These are phyloP conservation scores for Teratosphaeria nubilosa DNA, from an alignment of 2,329 filamentous ascomycete species.

Conservation along the genomic window DNA sequence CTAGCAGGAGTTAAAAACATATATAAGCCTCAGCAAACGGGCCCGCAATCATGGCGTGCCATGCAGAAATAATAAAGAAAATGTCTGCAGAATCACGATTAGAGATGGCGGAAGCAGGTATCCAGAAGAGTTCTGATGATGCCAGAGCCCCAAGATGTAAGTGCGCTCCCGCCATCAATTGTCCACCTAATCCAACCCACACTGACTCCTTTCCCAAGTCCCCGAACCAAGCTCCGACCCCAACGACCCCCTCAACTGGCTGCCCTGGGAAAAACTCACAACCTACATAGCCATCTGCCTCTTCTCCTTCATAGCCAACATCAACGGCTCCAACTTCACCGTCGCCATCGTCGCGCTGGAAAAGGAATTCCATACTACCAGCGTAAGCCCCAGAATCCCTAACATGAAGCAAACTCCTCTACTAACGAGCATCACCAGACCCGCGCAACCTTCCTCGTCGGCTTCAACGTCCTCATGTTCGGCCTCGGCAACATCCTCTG, in stretches of 20 bases:
- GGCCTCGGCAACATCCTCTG: slow-evolving; percentile 24
- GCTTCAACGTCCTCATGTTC: slow-evolving; percentile 22
- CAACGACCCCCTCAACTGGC: slow-evolving; percentile 16
- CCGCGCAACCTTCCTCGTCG: slow-evolving; percentile 16
- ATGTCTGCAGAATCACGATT: background rate
- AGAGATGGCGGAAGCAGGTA: background rate
- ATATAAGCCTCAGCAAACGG: background rate
- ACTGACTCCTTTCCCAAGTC: background rate
- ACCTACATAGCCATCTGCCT: slow-evolving; percentile 29
- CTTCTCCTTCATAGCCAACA: slow-evolving; percentile 32
- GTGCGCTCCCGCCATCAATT: background rate
- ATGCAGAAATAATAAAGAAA: background rate
- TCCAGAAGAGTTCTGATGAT: background rate
- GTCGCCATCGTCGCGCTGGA: slow-evolving; percentile 26
- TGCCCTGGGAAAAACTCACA: slow-evolving; percentile 5
- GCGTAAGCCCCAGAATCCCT: background rate
- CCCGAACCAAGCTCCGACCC: slow-evolving; percentile 7
- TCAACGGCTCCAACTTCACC: slow-evolving; percentile 31
- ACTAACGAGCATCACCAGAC: slow-evolving; percentile 1
- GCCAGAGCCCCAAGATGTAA: background rate
- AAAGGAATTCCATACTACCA: slow-evolving; percentile 20
- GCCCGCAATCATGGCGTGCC: background rate
- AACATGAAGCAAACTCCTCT: background rate
- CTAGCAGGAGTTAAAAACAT: background rate
- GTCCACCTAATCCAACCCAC: background rate